Percentiles rank a stretch among this genome's conserved stretches.
Conservation (phyloP, 176 grass and related monocot species). For the Olyra latifolia region DNA sequence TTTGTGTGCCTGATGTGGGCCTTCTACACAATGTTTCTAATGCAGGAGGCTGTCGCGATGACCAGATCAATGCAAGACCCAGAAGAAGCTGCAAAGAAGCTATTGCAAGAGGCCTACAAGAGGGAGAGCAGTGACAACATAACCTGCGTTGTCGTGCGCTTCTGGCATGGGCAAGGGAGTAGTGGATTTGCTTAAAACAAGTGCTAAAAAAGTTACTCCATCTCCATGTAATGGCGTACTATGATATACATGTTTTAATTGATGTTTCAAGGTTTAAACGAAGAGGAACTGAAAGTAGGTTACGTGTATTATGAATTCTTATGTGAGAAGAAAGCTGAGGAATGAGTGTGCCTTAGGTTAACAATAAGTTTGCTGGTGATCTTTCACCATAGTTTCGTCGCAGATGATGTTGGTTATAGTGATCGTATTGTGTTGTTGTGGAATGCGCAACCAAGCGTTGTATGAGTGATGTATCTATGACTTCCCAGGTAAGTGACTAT, state of each 20-base stretch:
- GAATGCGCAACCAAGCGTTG: background rate
- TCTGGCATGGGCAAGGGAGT: conserved; percentile 48
- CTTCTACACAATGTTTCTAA: background rate
- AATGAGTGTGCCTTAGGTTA: conserved; percentile 28
- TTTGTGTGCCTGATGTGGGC: background rate
- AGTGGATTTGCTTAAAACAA: conserved; percentile 35
- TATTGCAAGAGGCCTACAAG: conserved; percentile 63
- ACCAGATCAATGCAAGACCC: conserved; percentile 57
- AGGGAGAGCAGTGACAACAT: conserved; percentile 67
- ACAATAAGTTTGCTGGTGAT: conserved; percentile 38
- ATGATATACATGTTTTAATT: conserved; percentile 27
- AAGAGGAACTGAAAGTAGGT: conserved; percentile 21
- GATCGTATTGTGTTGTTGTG: conserved; percentile 24
- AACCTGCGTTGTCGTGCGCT: conserved; percentile 55
- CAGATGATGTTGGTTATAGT: conserved; percentile 10
- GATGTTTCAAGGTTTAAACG: conserved; percentile 23
- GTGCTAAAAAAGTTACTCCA: background rate
- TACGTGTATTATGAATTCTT: conserved; percentile 23
- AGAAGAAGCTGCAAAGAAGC: conserved; percentile 59
- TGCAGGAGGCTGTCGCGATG: conserved; percentile 54
- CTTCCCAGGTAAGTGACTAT: background rate
- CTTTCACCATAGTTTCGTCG: background rate
- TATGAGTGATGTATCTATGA: background rate
- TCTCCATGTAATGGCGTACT: background rate
- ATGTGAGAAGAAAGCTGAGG: background rate